A percentile compares a stretch with the other conserved stretches of the same genome.
Evolutionary conservation across 148 eudicot genomes (phyloP).

Genomic region (Vaccinium darrowii): DNA sequence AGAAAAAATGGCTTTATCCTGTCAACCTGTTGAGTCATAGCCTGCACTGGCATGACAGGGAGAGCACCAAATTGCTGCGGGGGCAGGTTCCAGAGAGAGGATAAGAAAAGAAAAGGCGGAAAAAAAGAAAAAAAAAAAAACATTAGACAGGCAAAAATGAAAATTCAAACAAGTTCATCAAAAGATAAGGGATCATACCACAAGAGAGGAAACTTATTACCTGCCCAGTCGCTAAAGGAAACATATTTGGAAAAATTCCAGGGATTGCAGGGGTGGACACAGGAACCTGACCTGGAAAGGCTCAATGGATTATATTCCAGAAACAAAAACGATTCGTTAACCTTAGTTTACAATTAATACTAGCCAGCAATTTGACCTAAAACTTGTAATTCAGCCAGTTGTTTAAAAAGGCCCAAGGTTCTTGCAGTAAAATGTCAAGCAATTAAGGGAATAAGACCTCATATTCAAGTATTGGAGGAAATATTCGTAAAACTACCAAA

Average conservation of each 20-base stretch:
- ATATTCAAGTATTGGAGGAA: conserved; percentile 50
- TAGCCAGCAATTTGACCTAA: too few species aligned
- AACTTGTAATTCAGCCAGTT: too few species aligned
- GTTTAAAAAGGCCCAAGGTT: conserved; percentile 3
- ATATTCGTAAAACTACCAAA: conserved; percentile 55
- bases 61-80: conserved; percentile 62
- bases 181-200: too few species aligned
- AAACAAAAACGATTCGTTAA: neutral
- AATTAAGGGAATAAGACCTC: conserved; percentile 33
- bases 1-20: neutral
- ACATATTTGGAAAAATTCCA: conserved; percentile 73
- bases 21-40: conserved; percentile 98
- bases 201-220: conserved; percentile 21
- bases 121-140: neutral
- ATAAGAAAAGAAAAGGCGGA: too few species aligned
- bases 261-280: conserved; percentile 54
- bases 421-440: conserved; percentile 17
- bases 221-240: conserved; percentile 67
- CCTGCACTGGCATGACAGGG: conserved; percentile 92
- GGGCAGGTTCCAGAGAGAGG: neutral
- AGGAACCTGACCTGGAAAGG: conserved; percentile 65
- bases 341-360: too few species aligned
- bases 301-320: conserved; percentile 22
- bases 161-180: neutral
- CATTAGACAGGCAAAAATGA: neutral